phyloP scores from a whole-genome alignment of 2,329 filamentous ascomycete species.

The Pseudocercospora fijiensis region DNA sequence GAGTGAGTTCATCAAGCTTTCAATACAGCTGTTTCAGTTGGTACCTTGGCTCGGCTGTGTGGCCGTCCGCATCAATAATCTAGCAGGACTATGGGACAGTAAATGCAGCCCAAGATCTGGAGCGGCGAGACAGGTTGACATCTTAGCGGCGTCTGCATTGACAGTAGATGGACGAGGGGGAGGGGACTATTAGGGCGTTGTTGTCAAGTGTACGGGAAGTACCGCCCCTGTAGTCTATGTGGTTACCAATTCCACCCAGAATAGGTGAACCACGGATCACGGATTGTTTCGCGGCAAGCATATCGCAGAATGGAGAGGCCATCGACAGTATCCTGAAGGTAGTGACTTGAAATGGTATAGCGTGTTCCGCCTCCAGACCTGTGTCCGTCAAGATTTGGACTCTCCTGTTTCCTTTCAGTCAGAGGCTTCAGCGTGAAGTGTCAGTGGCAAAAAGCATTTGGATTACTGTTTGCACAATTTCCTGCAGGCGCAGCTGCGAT shows the following conservation, averaged over 20 bases:
- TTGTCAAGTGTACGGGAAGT: not conserved
- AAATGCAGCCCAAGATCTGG: not conserved
- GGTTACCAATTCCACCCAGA: not conserved
- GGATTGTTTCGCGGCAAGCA: not conserved
- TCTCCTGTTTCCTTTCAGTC: not conserved
- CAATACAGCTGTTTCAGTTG: not conserved
- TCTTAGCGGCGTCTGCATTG: not conserved
- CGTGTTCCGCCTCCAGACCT: not conserved
- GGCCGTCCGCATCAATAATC: not conserved
- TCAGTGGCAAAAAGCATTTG: not conserved
- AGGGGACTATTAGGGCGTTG: too few species aligned
- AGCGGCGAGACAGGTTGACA: not conserved
- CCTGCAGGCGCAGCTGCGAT: not conserved
- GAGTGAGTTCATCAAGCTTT: not conserved
- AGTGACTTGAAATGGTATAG: not conserved
- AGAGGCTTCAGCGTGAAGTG: not conserved
- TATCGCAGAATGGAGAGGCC: not conserved
- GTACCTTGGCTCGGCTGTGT: not conserved
- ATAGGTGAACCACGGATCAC: not conserved
- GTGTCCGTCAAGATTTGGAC: not conserved
- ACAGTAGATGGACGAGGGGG: too few species aligned
- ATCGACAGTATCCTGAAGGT: not conserved
- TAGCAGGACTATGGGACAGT: not conserved
- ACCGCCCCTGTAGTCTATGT: too few species aligned
- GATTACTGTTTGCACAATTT: not conserved